A percentile compares a stretch with the other conserved stretches of the same genome.
Conservation (phyloP, 176 grass and related monocot genomes). For the Cenchrus americanus region DNA sequence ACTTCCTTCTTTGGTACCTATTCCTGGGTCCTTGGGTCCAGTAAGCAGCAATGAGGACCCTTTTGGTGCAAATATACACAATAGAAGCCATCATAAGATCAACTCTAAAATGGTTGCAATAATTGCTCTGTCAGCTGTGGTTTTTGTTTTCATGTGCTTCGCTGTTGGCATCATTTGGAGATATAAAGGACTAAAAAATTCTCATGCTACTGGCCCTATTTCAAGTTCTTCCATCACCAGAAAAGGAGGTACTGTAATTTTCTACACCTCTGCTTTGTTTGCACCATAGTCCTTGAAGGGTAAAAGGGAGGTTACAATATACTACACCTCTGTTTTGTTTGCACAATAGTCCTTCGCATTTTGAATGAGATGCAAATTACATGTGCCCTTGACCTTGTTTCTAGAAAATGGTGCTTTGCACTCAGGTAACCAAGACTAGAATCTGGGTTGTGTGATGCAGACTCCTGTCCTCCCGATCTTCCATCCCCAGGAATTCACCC, state of each 20-base stretch:
- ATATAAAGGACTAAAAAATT: conserved; percentile 53
- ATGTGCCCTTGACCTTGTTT: neutral
- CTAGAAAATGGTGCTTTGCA: neutral
- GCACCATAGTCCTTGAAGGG: conserved; percentile 11
- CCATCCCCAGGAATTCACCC: neutral
- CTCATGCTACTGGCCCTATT: conserved; percentile 41
- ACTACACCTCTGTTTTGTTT: neutral
- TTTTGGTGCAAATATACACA: conserved; percentile 61
- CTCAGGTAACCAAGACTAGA: neutral
- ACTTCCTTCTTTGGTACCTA: conserved; percentile 62
- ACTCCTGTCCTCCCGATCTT: neutral
- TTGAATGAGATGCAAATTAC: neutral
- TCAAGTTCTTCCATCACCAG: conserved; percentile 46
- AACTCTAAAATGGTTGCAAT: conserved; percentile 61
- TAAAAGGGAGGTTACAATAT: neutral
- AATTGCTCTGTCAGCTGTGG: conserved; percentile 70
- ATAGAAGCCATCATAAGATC: conserved; percentile 52
- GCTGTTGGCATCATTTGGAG: conserved; percentile 62
- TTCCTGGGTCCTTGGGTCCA: conserved; percentile 53
- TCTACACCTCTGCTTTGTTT: conserved; percentile 6
- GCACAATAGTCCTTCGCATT: conserved; percentile 26
- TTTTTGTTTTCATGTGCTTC: conserved; percentile 56
- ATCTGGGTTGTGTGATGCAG: neutral
- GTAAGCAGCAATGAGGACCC: conserved; percentile 56
- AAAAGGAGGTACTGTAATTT: conserved; percentile 75